Base-by-base conservation (phyloP, 148 eudicot genomes). In the Tetragonia tetragonoides region DNA sequence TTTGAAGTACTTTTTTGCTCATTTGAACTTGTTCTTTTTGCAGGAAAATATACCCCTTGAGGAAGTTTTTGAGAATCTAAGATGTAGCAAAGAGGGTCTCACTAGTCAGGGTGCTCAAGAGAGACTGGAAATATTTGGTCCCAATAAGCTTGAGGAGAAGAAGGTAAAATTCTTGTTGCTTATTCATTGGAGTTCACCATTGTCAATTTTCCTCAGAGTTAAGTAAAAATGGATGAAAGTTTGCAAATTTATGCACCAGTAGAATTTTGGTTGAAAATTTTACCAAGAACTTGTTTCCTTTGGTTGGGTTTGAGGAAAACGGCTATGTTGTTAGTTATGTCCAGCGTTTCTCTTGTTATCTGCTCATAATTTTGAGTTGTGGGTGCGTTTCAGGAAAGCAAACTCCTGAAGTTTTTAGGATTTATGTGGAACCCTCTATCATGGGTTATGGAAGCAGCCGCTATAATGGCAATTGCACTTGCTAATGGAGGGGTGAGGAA, bases 361-460 rank as follows among this genome's bases (percentile, higher is more conserved):
- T 28, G 2, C 72, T 74, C 20, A 56, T 73, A 17, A 54, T 77
- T 5, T 75, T 53, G 20, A 75, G 6, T 56, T 74, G 51, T 80
- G 88, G 86, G 78, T 83, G 73, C 78, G 69, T 81, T 83, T 71
- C 85, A 96, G 99, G 99, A 96, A 85, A 96, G 99, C 78, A 96
- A 96, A 84, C 75, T 96, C 83, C 88, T 96, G 84, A 96, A 96
- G 79, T 96, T 96, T 73, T 82, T 96, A 86, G 99, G 99, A 72
- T 96, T 96, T 90, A 96, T 96, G 99, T 96, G 99, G 99, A 96
- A 96, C 82, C 99, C 99, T 78, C 84, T 96, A 38, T 96, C 99
- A 88, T 96, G 99, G 99, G 99, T 96, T 73, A 96, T 96, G 99
- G 99, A 96, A 87, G 98, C 99, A 62, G 99, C 99, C 69, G 99